Base-by-base conservation (phyloP, 2,329 filamentous ascomycete species). In the Pseudogymnoascus sp. region DNA sequence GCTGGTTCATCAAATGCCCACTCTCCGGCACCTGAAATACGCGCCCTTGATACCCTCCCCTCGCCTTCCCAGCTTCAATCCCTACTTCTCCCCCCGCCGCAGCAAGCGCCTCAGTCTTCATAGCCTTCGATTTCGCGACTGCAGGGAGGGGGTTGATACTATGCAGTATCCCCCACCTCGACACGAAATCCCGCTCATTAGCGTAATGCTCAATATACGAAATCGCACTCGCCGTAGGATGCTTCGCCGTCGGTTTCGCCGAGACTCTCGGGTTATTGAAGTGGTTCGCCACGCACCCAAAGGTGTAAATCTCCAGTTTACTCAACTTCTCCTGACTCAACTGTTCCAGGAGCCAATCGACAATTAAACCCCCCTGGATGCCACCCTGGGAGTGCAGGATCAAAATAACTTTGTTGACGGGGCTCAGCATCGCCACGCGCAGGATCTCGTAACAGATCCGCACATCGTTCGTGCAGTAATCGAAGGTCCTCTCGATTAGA, bases 121-220 rank as follows among this genome's bases (percentile, higher is more conserved):
- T 36, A 3, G 25, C 25, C 36, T 14, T 11, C 14, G 25, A 36
- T 34, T 51, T 62, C 19, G 19, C 31, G 6, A 28, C 37, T 7
- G 14, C 41, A 16, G 21, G 23, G 19, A 54, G n/a, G 7, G 37
- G 28, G n/a, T 62, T 23, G 21, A 68, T 79, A 71, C 90, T 92
- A 72, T 90, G 83, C 37, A 93, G 78, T 5, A 92, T 85, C 1
- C 90, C 90, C 81, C 88, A 90, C 8, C 86, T 77, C 3, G 89
- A 83, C 2, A 93, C 89, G 68, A 91, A 90, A 70, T 95, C 90
- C 14, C 80, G 82, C 7, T 81, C 82, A 72, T 93, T 89, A 2
- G 87, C 88, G 71, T 93, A 95, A 74, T 95, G 90, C 75, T 95
- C 90, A 41, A 95, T 87, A 68, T 92, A 82, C 5, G 83, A 80